Evolutionary conservation across 352 stramenopile species (phyloP), one percentile per base, ranked within the genome.

Genomic region (Phytophthora macrochlamydospora): DNA sequence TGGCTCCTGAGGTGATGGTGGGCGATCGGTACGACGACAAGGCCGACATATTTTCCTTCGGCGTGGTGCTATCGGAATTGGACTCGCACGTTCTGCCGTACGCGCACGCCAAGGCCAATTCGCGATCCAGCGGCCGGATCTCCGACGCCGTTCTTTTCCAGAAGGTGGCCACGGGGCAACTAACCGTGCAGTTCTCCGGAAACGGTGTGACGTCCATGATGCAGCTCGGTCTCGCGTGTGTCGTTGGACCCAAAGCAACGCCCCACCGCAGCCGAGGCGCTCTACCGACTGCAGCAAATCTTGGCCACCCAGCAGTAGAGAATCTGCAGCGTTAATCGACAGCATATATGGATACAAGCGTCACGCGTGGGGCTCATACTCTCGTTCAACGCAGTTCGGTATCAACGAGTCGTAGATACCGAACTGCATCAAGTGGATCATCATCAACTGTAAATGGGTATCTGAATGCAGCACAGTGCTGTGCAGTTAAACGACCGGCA

Each of bases 61-160:
- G 65, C 11, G 59, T 68, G 11, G 65, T 73, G 53, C 49, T 73
- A 31, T 54, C 59, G 4, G 65, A 73, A 31, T 35, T 73, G 14
- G 65, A 73, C 30, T 11, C n/a, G 7, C 59, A 73, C 35, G n/a
- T 18, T 4, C 49, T 65, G 3, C 65, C 65, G 28, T 75, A 72
- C 37, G 24, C 46, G 4, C 48, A 63, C n/a, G 65, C 60, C 4
- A 66, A 64, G 4, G 37, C 38, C 3, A 73, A 58, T 18, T 37
- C 46, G 12, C 29, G 18, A 2, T 55, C 51, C 6, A 28, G 53
- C 11, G 48, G 43, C 33, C 50, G 49, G 29, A 2, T 76, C 30
- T 44, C 73, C 0, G 64, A 75, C 31, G 72, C 70, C 1, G 75
- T 67, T 0, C 69, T 84, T 28, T 31, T 87, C 24, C 73, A 87